Evolutionary conservation across 768 basidiomycete species (phyloP), one percentile per base, ranked within the genome.

Genomic region (Naganishia kalamii): DNA sequence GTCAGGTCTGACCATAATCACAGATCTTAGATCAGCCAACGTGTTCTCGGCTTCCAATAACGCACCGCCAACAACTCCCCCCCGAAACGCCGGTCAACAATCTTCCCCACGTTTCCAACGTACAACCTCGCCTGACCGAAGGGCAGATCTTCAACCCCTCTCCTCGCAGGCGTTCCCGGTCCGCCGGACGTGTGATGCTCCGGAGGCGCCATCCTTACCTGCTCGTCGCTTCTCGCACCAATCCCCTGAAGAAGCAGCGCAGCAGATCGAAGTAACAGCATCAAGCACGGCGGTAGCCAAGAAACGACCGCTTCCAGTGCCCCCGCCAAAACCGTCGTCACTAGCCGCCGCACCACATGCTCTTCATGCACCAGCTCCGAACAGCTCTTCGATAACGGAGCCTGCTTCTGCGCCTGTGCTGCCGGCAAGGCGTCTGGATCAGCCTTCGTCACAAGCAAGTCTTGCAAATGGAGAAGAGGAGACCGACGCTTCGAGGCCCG

Each of bases 11-110:
- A 3, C 7, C 35, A 59, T 43, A 13, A 40, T 51, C 19, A 5
- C 21, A 64, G 63, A 64, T 51, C 51, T 64, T 12, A 37, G 63
- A 17, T 64, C 63, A 4, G 63, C 63, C 51, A 64, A 64, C 33
- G 50, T 57, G 19, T 64, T 57, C 40, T 57, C 54, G 23, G n/a
- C 35, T 6, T 57, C 54, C 19, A 25, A 21, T 2, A 57, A 57
- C 40, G 54, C 54, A 27, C 54, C 54, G 21, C 35, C 54, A 23
- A 35, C 27, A 12, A 57, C 54, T 2, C 54, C 54, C 27, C 54
- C 54, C 12, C 33, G 54, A 2, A 25, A 21, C 27, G 54, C 19
- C 3, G 12, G 21, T 25, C 37, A 57, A 57, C 54, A 41, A 27
- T 40, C 54, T 1, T 57, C 37, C 13, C 54, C 54, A 11, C n/a